These are phyloP conservation scores for Lepidium aucheri DNA, from an alignment of 345 rosid species.

Conservation along the genomic window DNA sequence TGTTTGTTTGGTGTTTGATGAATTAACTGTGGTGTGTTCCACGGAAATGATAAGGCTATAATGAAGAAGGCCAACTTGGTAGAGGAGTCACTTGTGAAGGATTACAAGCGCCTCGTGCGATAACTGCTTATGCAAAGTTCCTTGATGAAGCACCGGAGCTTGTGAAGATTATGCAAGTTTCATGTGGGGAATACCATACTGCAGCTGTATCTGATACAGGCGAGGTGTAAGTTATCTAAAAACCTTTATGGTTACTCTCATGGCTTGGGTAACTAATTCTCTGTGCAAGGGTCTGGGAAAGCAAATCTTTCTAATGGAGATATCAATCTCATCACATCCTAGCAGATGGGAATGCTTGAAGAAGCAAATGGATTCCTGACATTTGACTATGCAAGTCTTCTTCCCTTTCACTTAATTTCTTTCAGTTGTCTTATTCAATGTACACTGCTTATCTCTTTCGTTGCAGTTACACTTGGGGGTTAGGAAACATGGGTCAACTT, in stretches of 20 bases:
- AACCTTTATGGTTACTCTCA: conserved; percentile 36
- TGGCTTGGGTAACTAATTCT: conserved; percentile 37
- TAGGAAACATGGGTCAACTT: conserved; percentile 89
- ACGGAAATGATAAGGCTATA: conserved; percentile 49
- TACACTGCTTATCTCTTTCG: conserved; percentile 21
- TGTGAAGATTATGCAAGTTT: conserved; percentile 75
- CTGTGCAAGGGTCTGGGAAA: conserved; percentile 39
- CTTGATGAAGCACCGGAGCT: conserved; percentile 96
- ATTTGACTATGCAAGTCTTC: conserved; percentile 59
- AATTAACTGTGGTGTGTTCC: neutral
- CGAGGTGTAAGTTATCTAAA: conserved; percentile 91
- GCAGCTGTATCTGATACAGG: conserved; percentile 85
- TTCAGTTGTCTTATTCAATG: conserved; percentile 17
- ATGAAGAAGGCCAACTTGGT: conserved; percentile 95
- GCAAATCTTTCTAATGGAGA: conserved; percentile 40
- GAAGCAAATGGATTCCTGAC: conserved; percentile 46
- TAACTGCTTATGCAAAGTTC: conserved; percentile 72
- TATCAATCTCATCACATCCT: conserved; percentile 32
- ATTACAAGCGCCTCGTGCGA: conserved; percentile 67
- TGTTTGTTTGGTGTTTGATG: neutral
- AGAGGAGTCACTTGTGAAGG: conserved; percentile 97
- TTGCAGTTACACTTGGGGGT: conserved; percentile 92
- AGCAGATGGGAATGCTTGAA: conserved; percentile 52
- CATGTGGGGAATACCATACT: conserved; percentile 96
- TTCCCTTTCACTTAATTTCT: conserved; percentile 28